Percentiles rank a stretch among this genome's conserved stretches.
These are phyloP conservation scores for Leccinum arenicola DNA, from an alignment of 768 basidiomycete genomes.

Conservation along the genomic window DNA sequence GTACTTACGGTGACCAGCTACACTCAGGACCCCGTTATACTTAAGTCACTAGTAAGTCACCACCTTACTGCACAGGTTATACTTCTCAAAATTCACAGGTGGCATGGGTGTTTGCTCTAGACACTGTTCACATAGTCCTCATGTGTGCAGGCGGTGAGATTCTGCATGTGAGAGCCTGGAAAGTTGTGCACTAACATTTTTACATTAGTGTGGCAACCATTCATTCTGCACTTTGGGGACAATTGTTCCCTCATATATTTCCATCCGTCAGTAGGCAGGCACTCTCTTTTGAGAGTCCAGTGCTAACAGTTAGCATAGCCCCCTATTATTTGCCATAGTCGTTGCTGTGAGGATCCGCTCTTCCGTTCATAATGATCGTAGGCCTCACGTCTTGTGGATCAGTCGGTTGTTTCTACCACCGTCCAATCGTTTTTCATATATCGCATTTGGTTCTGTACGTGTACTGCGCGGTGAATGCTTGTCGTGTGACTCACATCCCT, in stretches of 20 bases:
- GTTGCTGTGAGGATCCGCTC: constrained; percentile 18
- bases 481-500: not conserved
- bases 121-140: constrained; percentile 18
- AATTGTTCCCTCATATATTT: constrained; percentile 5
- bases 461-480: not conserved
- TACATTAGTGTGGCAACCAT: constrained; percentile 21
- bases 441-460: constrained; percentile 24
- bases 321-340: constrained; percentile 18
- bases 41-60: constrained; percentile 17
- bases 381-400: constrained; percentile 12
- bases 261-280: constrained; percentile 20
- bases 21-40: constrained; percentile 8
- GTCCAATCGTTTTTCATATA: constrained; percentile 28
- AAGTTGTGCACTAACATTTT: constrained; percentile 1
- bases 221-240: constrained; percentile 24
- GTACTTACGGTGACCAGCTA: constrained; percentile 11
- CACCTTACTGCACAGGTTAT: not conserved
- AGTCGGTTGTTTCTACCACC: constrained; percentile 21
- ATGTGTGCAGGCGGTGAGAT: constrained; percentile 19
- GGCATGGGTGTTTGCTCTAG: constrained; percentile 19
- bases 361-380: not conserved
- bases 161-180: not conserved
- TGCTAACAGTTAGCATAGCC: constrained; percentile 16
- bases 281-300: not conserved
- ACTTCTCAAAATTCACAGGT: constrained; percentile 11